Evolutionary conservation across 2,329 filamentous ascomycete genomes (phyloP).

Genomic region (Cylindrodendrum hubeiense): DNA sequence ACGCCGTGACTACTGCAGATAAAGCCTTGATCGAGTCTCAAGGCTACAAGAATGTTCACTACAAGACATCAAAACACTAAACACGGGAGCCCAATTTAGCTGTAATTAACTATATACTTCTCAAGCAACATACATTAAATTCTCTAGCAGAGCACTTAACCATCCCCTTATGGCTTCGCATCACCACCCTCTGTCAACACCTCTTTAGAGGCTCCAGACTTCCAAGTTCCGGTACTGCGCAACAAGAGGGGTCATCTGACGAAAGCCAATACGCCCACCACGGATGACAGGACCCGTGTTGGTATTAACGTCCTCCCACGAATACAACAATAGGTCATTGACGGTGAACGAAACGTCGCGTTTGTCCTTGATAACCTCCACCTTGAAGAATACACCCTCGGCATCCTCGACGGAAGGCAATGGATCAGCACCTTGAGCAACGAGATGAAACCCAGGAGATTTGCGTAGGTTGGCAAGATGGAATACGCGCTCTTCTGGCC

Average conservation of each 20-base stretch:
- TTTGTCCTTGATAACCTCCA: slow-evolving; percentile 40
- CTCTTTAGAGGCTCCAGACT: slow-evolving; percentile 38
- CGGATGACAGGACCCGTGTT: slow-evolving; percentile 37
- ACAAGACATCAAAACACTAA: too few relatives aligned
- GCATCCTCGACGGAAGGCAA: slow-evolving; percentile 37
- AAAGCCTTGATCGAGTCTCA: too few relatives aligned
- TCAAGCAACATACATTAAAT: too few relatives aligned
- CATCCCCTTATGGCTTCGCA: too few relatives aligned
- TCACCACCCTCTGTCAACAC: too few relatives aligned
- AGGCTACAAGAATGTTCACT: too few relatives aligned
- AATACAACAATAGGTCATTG: slow-evolving; percentile 32
- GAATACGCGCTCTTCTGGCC: slow-evolving; percentile 40
- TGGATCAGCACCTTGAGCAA: slow-evolving; percentile 39
- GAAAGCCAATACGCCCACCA: slow-evolving; percentile 35
- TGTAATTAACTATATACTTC: too few relatives aligned
- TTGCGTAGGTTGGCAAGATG: slow-evolving; percentile 40
- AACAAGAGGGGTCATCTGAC: slow-evolving; percentile 40
- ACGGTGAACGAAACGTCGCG: slow-evolving; percentile 32
- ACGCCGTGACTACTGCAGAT: too few relatives aligned
- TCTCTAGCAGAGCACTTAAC: too few relatives aligned
- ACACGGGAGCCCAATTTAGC: too few relatives aligned
- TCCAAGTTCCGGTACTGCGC: slow-evolving; percentile 38
- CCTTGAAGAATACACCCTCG: slow-evolving; percentile 35
- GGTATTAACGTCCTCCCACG: slow-evolving; percentile 34
- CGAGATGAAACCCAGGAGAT: slow-evolving; percentile 40